Base-by-base conservation (phyloP, 768 basidiomycete species). In the Ephemerocybe angulata region DNA sequence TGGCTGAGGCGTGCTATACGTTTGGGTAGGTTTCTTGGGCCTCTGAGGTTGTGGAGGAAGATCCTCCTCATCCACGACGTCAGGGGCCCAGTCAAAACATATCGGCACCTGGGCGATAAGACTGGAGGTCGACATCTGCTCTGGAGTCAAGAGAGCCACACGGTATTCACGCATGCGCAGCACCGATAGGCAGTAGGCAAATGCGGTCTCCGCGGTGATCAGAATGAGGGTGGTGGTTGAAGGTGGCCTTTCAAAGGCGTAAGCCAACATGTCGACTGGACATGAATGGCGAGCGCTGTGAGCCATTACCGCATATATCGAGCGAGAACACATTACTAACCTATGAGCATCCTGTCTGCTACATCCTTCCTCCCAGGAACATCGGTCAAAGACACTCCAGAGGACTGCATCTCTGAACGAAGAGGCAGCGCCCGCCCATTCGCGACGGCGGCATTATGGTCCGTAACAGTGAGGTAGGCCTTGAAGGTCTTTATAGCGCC, bases 51-150 rank as follows among this genome's bases (percentile, higher is more conserved):
- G n/a, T 6, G 7, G 38, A 41, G n/a, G 38, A 19, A 8, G 38
- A 5, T 6, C 5, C 15, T 19, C 38, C 15, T 41, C 38, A 41
- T n/a, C 38, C 5, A 8, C 17, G 15, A 17, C 38, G 38, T 19
- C 17, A n/a, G 7, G 5, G 10, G n/a, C 21, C 70, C 67, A 86
- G 53, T 82, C 79, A 27, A 83, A 61, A 35, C 76, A 73, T 4
- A 74, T 63, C 0, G 83, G 79, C 0, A 82, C 84, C 52, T 85
- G 84, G 31, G 72, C 70, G 53, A 74, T 79, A 33, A 87, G 68
- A 57, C 74, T 79, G 17, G 67, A 60, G 35, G 80, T 41, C 21
- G 10, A 13, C 74, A 1, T 70, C 62, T 76, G 75, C 40, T 48
- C 47, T 22, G 72, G 75, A 15, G 73, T 72, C 19, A 75, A 58